Evolutionary conservation across 495 filamentous ascomycete species (phyloP).

Genomic region (Penicillium cataractarum): DNA sequence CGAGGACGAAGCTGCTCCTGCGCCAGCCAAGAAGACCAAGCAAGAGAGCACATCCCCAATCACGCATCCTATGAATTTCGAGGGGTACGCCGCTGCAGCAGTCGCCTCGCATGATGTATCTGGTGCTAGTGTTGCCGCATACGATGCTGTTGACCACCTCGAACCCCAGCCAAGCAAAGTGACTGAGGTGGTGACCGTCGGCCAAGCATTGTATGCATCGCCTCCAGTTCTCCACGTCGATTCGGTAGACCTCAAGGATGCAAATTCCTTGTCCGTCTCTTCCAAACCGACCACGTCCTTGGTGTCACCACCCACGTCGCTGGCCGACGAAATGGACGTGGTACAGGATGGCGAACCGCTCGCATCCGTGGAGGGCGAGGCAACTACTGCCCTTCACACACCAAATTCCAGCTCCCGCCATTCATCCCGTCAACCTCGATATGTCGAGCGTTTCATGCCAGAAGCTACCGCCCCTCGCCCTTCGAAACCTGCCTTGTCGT

Average conservation of each 20-base stretch:
- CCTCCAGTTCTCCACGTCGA: slow-evolving; percentile 44
- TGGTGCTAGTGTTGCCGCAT: slow-evolving; percentile 8
- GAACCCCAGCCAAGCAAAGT: slow-evolving; percentile 18
- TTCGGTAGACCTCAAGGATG: slow-evolving; percentile 37
- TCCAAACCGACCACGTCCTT: slow-evolving; percentile 47
- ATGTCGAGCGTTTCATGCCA: slow-evolving; percentile 47
- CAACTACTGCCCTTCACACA: slow-evolving; percentile 38
- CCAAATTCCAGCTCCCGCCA: slow-evolving; percentile 54
- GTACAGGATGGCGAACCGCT: slow-evolving; percentile 37
- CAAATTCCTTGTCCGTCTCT: slow-evolving; percentile 33
- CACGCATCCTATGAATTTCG: slow-evolving; percentile 18
- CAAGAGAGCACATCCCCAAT: slow-evolving; percentile 45
- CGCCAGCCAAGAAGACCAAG: slow-evolving; percentile 42
- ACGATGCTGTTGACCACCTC: slow-evolving; percentile 6
- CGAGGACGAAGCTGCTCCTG: slow-evolving; percentile 36
- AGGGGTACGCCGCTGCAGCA: slow-evolving; percentile 24
- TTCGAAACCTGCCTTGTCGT: slow-evolving; percentile 29
- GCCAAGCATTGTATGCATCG: slow-evolving; percentile 42
- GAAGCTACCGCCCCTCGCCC: slow-evolving; percentile 38
- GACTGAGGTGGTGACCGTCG: slow-evolving; percentile 22
- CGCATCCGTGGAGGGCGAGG: slow-evolving; percentile 43
- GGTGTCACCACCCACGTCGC: slow-evolving; percentile 57
- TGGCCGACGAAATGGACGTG: slow-evolving; percentile 51
- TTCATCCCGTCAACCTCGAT: slow-evolving; percentile 53
- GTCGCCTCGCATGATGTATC: slow-evolving; percentile 20